Percentiles rank a stretch among this genome's conserved stretches.
Evolutionary conservation across 1,284 basidiomycete genomes (phyloP).

Genomic region (Athelia sp.): DNA sequence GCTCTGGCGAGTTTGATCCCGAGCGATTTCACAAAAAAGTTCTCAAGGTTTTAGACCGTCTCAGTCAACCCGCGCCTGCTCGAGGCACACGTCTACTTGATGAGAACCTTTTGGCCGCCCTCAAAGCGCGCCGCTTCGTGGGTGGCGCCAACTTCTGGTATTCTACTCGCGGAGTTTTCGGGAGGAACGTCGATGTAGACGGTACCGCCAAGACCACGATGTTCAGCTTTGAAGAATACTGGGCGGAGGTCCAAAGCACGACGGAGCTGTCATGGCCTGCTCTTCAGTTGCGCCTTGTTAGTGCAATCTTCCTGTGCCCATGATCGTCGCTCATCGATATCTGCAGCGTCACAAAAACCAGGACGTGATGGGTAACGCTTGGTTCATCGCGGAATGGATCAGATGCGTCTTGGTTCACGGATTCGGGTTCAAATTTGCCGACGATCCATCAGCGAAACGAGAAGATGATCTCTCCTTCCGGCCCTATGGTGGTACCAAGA

Average conservation of each 20-base stretch:
- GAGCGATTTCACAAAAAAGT: not conserved
- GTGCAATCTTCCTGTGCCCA: not conserved
- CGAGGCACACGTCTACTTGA: not conserved
- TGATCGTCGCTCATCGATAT: too few species aligned
- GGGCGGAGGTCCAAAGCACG: not conserved
- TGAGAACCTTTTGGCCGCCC: not conserved
- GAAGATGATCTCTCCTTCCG: not conserved
- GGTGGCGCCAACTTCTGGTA: not conserved
- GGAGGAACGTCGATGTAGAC: not conserved
- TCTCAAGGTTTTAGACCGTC: not conserved
- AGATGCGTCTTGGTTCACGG: not conserved
- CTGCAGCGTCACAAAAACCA: not conserved
- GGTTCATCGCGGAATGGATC: not conserved
- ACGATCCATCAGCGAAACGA: too few species aligned
- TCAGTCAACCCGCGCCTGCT: not conserved
- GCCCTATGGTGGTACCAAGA: not conserved
- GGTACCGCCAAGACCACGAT: not conserved
- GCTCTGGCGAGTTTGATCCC: not conserved
- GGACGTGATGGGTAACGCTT: not conserved
- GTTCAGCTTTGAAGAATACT: slow-evolving; percentile 1
- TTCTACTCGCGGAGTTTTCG: not conserved
- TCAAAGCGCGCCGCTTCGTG: not conserved
- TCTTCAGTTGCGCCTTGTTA: not conserved
- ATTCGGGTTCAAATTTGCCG: not conserved
- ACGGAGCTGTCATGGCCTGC: not conserved